A percentile compares a stretch with the other conserved stretches of the same genome.
Evolutionary conservation across 1,284 basidiomycete genomes (phyloP).

Genomic region (Leccinum pseudoinsigne): DNA sequence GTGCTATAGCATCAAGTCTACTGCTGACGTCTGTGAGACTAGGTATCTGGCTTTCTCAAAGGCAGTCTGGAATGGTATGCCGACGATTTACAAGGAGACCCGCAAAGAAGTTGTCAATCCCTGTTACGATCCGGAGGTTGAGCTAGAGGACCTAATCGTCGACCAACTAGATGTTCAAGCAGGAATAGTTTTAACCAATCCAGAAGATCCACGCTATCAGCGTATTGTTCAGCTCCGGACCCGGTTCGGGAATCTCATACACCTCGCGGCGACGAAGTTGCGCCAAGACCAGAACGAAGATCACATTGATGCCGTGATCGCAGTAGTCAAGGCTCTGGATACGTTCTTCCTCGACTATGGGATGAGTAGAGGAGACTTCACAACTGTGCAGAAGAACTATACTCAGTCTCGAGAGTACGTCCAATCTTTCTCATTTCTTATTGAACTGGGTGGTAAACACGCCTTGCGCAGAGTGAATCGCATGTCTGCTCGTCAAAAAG

Average conservation of each 20-base stretch:
- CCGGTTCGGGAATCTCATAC: conserved; percentile 71
- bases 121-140: conserved; percentile 59
- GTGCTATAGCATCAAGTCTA: background rate
- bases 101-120: conserved; percentile 54
- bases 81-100: conserved; percentile 65
- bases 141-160: conserved; percentile 67
- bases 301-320: conserved; percentile 88
- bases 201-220: conserved; percentile 76
- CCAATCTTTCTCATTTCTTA: background rate
- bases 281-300: conserved; percentile 65
- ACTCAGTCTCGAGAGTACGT: conserved; percentile 68
- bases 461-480: conserved; percentile 53
- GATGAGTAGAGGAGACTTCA: conserved; percentile 57
- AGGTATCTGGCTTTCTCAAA: conserved; percentile 67
- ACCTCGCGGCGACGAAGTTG: conserved; percentile 70
- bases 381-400: conserved; percentile 68
- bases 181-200: conserved; percentile 78
- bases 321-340: conserved; percentile 70
- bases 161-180: conserved; percentile 63
- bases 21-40: conserved; percentile 9
- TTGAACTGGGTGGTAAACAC: background rate
- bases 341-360: conserved; percentile 77
- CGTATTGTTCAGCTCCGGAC: conserved; percentile 59
- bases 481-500: conserved; percentile 70
- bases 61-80: conserved; percentile 72